Base-by-base conservation (phyloP, 2,329 filamentous ascomycete species). In the Trichoderma semiorbis region DNA sequence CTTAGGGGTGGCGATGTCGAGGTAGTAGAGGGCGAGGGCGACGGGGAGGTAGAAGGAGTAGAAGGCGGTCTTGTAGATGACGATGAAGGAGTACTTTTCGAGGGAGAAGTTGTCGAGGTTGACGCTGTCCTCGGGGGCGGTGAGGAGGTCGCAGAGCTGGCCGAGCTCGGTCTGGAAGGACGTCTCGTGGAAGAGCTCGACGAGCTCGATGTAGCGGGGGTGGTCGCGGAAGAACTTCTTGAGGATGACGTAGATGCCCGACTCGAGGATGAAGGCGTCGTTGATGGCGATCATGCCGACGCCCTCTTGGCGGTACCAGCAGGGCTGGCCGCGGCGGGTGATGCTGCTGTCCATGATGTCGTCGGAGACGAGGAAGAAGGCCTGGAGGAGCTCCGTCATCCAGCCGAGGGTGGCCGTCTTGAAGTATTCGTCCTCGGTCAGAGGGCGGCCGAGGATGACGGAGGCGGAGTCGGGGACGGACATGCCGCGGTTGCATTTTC, bases 21-120 rank as follows among this genome's bases (percentile, higher is more conserved):
- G 89, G 84, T 94, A 92, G 86, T 95, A 87, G 77, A 99, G 87
- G 6, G 96, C 93, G 58, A 99, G 89, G 11, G 94, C 95, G 70
- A 99, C 94, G 72, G 96, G 96, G 16, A 99, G 92, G 85, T 98
- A 98, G 88, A 99, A 99, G 79, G 93, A 97, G 88, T 99, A 99
- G 87, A 97, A 99, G 66, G 96, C 95, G 28, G 96, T 99, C 90
- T 99, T 99, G 91, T 97, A 98, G 84, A 97, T 93, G 85, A 99
- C 96, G 79, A 99, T 99, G 88, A 98, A 99, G 78, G 87, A 91
- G 87, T 97, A 97, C 88, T 97, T 99, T 74, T 95, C 89, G 83
- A 98, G 87, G 82, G 91, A 94, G 88, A 99, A 99, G 86, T 97
- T 97, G 87, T 93, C 87, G 75, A 99, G 91, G 84, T 98, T 91